phyloP scores from a whole-genome alignment of 805 yeast species.

The Saturnispora sekii region DNA sequence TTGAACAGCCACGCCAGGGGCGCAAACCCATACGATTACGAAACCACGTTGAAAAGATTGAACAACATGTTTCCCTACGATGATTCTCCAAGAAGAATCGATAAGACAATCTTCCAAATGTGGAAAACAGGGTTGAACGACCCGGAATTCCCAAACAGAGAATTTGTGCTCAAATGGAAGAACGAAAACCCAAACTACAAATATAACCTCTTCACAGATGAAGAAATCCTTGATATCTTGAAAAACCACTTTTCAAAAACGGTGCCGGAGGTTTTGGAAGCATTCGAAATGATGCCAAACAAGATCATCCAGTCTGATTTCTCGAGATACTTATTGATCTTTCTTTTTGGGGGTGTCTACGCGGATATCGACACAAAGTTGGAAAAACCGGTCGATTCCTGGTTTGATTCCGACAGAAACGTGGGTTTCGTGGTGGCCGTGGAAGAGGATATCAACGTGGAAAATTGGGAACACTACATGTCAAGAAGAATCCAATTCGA shows the following conservation, averaged over 20 bases:
- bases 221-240: constrained; percentile 23
- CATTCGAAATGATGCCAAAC: constrained; percentile 46
- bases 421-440: constrained; percentile 48
- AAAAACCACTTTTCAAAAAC: constrained; percentile 24
- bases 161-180: constrained; percentile 25
- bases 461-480: constrained; percentile 43
- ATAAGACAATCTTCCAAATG: constrained; percentile 28
- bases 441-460: constrained; percentile 44
- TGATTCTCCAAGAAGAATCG: constrained; percentile 25
- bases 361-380: constrained; percentile 53
- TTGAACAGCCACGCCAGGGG: constrained; percentile 26
- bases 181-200: constrained; percentile 27
- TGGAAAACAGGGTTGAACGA: constrained; percentile 27
- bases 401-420: constrained; percentile 46
- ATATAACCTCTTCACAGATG: constrained; percentile 25
- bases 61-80: constrained; percentile 26
- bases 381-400: constrained; percentile 45
- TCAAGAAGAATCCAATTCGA: constrained; percentile 50
- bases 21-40: constrained; percentile 27
- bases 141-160: constrained; percentile 28
- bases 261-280: constrained; percentile 44
- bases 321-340: constrained; percentile 44
- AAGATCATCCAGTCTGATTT: constrained; percentile 44
- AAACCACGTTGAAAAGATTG: constrained; percentile 25
- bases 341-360: constrained; percentile 50